Conservation (phyloP, 2,329 filamentous ascomycete genomes). For the Keithomyces neogunnii region DNA sequence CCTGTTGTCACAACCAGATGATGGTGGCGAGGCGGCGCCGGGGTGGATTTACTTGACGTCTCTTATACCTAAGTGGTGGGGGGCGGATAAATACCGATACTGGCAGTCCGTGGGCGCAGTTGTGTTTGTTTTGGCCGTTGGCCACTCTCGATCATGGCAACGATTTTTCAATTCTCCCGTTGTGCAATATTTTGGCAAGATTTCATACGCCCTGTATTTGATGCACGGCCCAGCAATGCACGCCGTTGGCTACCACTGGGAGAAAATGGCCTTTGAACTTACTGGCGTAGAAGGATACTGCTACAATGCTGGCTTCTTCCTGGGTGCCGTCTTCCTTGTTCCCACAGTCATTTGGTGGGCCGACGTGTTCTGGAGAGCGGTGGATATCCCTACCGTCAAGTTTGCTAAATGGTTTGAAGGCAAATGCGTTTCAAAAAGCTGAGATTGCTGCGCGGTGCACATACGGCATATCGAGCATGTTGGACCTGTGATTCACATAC, state of each 20-base stretch:
- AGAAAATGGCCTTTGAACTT: slow-evolving; percentile 37
- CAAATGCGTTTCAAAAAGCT: slow-evolving; percentile 26
- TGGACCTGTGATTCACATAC: neutral
- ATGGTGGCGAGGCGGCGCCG: slow-evolving; percentile 36
- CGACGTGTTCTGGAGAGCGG: slow-evolving; percentile 46
- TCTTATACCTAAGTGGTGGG: slow-evolving; percentile 41
- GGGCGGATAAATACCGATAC: slow-evolving; percentile 41
- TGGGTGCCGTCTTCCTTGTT: slow-evolving; percentile 39
- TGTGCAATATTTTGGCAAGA: slow-evolving; percentile 50
- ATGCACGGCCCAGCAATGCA: slow-evolving; percentile 51
- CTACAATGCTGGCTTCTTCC: slow-evolving; percentile 37
- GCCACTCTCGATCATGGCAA: slow-evolving; percentile 37
- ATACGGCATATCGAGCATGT: neutral
- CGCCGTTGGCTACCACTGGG: slow-evolving; percentile 41
- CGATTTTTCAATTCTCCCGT: slow-evolving; percentile 38
- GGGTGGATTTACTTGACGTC: slow-evolving; percentile 42
- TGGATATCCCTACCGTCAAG: slow-evolving; percentile 47
- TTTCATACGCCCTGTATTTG: slow-evolving; percentile 54
- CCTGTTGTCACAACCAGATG: slow-evolving; percentile 33
- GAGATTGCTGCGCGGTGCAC: slow-evolving; percentile 2
- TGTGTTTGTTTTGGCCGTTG: slow-evolving; percentile 41
- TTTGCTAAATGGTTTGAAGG: slow-evolving; percentile 48
- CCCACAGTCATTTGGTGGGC: slow-evolving; percentile 45
- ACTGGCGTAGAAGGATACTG: slow-evolving; percentile 36
- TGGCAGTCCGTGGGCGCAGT: slow-evolving; percentile 47